Evolutionary conservation across 2,329 filamentous ascomycete genomes (phyloP).

Genomic region (Madurella fahalii): DNA sequence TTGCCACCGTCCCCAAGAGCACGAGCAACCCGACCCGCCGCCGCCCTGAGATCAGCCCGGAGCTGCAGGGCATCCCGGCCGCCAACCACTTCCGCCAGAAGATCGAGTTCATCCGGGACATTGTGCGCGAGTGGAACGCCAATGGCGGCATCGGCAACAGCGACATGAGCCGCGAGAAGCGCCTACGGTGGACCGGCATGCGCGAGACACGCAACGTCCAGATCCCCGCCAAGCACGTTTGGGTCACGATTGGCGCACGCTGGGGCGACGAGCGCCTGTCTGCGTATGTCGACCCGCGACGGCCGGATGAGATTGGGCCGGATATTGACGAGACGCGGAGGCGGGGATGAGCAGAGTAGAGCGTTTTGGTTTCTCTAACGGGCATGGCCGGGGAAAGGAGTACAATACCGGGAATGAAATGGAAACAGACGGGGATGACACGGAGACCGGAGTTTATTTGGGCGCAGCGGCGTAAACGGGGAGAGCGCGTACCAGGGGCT

Average conservation of each 20-base stretch:
- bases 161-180: constrained; percentile 50
- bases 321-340: constrained; percentile 45
- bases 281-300: constrained; percentile 52
- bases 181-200: constrained; percentile 56
- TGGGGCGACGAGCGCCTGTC: constrained; percentile 55
- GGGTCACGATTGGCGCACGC: constrained; percentile 63
- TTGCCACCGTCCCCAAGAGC: constrained; percentile 46
- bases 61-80: constrained; percentile 60
- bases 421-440: no score
- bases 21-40: constrained; percentile 45
- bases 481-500: no score
- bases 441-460: no score
- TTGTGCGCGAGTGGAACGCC: constrained; percentile 66
- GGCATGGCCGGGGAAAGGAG: background rate
- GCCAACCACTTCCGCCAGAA: constrained; percentile 72
- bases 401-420: background rate
- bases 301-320: constrained; percentile 49
- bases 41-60: constrained; percentile 57
- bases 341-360: background rate
- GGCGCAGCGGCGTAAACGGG: no score
- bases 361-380: background rate
- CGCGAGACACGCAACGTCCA: constrained; percentile 52
- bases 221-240: constrained; percentile 59
- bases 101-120: constrained; percentile 65
- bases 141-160: constrained; percentile 68